Conservation (phyloP, 768 basidiomycete species). For the Piloderma croceum region DNA sequence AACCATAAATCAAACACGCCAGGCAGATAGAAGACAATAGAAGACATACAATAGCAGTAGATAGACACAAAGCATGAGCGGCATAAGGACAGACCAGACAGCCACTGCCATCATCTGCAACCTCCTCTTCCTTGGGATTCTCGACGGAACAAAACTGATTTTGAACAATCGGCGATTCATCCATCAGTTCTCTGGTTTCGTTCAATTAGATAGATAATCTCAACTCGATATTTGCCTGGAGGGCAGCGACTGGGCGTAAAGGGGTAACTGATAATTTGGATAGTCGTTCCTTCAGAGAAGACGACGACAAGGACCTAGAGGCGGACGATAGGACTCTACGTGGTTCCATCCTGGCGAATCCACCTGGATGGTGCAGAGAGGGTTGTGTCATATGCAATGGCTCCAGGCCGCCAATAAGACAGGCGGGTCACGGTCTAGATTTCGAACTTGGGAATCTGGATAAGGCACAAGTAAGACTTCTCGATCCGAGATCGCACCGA, state of each 20-base stretch:
- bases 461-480: no score
- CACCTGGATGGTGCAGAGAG: no score
- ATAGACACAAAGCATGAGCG: slow-evolving; percentile 61
- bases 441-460: no score
- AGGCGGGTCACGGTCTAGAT: no score
- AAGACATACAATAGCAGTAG: slow-evolving; percentile 72
- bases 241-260: slow-evolving; percentile 52
- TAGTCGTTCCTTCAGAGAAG: slow-evolving; percentile 50
- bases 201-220: slow-evolving; percentile 24
- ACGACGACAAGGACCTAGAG: slow-evolving; percentile 21
- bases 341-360: no score
- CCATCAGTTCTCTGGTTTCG: no score
- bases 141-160: slow-evolving; percentile 80
- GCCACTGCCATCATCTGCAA: slow-evolving; percentile 89
- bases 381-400: no score
- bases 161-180: no score
- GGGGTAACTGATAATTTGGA: slow-evolving; percentile 57
- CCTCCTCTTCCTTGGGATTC: slow-evolving; percentile 79
- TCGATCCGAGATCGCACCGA: no score
- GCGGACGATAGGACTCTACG: neutral
- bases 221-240: slow-evolving; percentile 73
- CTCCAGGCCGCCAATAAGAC: no score
- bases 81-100: slow-evolving; percentile 78
- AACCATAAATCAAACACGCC: neutral
- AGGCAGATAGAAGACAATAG: neutral